phyloP scores from a whole-genome alignment of 768 basidiomycete genomes.

The Suillus fuscotomentosus region DNA sequence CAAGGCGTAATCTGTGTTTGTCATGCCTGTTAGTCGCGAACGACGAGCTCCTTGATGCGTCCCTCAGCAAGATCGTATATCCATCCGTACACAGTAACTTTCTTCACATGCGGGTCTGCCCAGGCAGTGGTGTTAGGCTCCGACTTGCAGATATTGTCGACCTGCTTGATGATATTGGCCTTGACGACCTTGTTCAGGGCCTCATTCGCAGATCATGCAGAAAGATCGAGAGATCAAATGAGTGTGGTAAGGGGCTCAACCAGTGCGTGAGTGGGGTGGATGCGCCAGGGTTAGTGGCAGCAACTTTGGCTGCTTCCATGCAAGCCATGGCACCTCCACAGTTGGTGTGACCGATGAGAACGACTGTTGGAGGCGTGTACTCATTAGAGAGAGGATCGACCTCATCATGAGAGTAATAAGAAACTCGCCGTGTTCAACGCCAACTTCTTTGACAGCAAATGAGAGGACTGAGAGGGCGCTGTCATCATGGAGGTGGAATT shows the following conservation, averaged over 20 bases:
- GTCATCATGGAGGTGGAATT: conserved; percentile 70
- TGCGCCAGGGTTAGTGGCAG: conserved; percentile 16
- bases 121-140: conserved; percentile 47
- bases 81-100: conserved; percentile 71
- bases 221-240: conserved; percentile 41
- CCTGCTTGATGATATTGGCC: conserved; percentile 61
- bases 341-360: conserved; percentile 81
- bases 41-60: conserved; percentile 51
- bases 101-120: conserved; percentile 26
- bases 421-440: conserved; percentile 74
- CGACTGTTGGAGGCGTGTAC: conserved; percentile 42
- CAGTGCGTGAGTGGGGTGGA: conserved; percentile 61
- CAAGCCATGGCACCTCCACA: conserved; percentile 77
- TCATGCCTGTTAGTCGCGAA: background rate
- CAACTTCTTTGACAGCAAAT: conserved; percentile 69
- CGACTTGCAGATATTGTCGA: conserved; percentile 49
- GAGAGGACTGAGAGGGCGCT: conserved; percentile 69
- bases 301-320: conserved; percentile 41
- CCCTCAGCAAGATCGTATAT: conserved; percentile 67
- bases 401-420: conserved; percentile 33
- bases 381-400: conserved; percentile 14
- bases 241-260: conserved; percentile 68
- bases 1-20: background rate
- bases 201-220: conserved; percentile 31
- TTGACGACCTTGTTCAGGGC: conserved; percentile 50